Conservation (phyloP, 108 stramenopile genomes). For the Mediolabrus comicus region DNA sequence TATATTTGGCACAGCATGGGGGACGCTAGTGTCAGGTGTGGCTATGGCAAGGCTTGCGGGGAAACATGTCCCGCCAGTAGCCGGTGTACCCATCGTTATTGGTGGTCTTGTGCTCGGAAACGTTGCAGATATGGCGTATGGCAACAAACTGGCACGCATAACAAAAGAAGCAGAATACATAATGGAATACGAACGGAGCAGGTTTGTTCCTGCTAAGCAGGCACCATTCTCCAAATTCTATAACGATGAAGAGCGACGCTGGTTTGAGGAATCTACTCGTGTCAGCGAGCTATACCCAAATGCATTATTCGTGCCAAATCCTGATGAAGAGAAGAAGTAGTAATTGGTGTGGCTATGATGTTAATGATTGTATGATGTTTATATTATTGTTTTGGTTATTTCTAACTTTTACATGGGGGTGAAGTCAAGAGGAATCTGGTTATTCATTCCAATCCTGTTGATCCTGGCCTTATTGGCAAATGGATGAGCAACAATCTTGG, state of each 20-base stretch:
- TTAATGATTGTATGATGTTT: too few species aligned
- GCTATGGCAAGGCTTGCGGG: slow-evolving; percentile 30
- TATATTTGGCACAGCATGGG: slow-evolving; percentile 53
- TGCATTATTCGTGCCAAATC: not conserved
- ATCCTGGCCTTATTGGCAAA: too few species aligned
- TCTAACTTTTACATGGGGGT: too few species aligned
- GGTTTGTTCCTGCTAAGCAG: slow-evolving; percentile 53
- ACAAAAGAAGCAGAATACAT: slow-evolving; percentile 60
- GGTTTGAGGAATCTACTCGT: not conserved
- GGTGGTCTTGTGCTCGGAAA: slow-evolving; percentile 56
- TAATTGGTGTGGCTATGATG: too few species aligned
- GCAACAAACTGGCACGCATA: slow-evolving; percentile 56
- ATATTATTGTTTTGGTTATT: too few species aligned
- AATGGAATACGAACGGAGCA: slow-evolving; percentile 50
- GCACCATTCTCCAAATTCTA: slow-evolving; percentile 58
- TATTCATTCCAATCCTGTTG: too few species aligned
- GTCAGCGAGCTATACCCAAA: not conserved
- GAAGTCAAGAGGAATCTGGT: too few species aligned
- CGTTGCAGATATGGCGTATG: slow-evolving; percentile 62
- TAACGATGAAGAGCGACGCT: slow-evolving; percentile 27
- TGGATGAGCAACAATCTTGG: too few species aligned
- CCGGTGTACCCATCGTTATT: slow-evolving; percentile 45
- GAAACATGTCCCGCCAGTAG: slow-evolving; percentile 35
- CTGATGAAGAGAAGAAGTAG: too few species aligned
- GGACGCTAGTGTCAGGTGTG: slow-evolving; percentile 31